A percentile compares a stretch with the other conserved stretches of the same genome.
Evolutionary conservation across 192 early-diverging fungal genomes (phyloP).

Genomic region (Globomyces pollinis-pini): DNA sequence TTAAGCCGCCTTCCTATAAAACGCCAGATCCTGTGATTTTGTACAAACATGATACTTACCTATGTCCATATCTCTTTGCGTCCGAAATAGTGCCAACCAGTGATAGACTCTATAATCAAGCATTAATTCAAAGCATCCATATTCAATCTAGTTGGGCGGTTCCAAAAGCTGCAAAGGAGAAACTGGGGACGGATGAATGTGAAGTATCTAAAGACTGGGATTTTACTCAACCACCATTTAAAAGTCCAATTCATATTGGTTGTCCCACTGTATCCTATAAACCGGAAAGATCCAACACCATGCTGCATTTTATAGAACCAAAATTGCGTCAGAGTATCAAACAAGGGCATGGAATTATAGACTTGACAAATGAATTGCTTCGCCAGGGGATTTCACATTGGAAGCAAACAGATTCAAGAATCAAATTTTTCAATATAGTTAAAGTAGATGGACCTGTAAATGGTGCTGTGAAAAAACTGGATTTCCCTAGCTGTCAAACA

Average conservation of each 20-base stretch:
- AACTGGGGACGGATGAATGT: background rate
- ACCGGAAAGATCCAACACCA: background rate
- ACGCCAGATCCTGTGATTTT: no score
- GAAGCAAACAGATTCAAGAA: background rate
- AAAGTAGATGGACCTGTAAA: no score
- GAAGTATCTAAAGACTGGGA: slow-evolving; percentile 2
- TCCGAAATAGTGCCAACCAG: no score
- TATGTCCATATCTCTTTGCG: no score
- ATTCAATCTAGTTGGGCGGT: slow-evolving; percentile 7
- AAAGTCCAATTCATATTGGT: background rate
- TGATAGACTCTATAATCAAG: slow-evolving; percentile 8
- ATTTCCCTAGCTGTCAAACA: background rate
- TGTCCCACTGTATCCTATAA: background rate
- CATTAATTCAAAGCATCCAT: slow-evolving; percentile 3
- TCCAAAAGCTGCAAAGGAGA: background rate
- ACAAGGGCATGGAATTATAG: background rate
- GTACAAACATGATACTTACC: no score
- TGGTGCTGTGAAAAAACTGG: background rate
- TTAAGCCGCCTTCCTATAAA: no score
- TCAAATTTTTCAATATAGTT: background rate
- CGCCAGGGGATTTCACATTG: slow-evolving; percentile 7
- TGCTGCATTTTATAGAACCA: slow-evolving; percentile 2
- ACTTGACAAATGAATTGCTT: slow-evolving; percentile 5
- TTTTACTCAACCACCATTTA: background rate
- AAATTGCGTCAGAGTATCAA: background rate